phyloP scores from a whole-genome alignment of 257 asterid species.

The Salvia miltiorrhiza region DNA sequence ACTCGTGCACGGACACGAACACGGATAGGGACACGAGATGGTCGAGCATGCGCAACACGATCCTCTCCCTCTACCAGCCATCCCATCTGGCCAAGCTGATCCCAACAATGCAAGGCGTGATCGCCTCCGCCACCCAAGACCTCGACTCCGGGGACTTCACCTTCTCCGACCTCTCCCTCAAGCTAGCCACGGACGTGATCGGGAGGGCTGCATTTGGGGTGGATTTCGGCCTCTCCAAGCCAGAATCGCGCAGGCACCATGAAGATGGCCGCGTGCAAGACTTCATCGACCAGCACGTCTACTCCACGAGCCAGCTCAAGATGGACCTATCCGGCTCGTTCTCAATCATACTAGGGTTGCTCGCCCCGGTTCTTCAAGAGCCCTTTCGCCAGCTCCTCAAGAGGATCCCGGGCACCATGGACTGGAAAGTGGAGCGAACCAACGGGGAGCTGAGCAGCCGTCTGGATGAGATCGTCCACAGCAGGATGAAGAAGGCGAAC shows the following conservation, averaged over 20 bases:
- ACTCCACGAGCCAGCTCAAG: slow-evolving; percentile 88
- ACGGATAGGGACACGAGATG: slow-evolving; percentile 78
- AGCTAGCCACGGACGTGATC: slow-evolving; percentile 80
- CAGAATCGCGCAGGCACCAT: slow-evolving; percentile 20
- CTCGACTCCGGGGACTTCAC: slow-evolving; percentile 56
- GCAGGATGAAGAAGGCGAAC: slow-evolving; percentile 39
- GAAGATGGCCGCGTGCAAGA: slow-evolving; percentile 47
- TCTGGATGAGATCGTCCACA: slow-evolving; percentile 60
- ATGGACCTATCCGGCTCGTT: slow-evolving; percentile 94
- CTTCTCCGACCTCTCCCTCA: slow-evolving; percentile 82
- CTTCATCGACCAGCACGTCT: slow-evolving; percentile 81
- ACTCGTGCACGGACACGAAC: neutral
- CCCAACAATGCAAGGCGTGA: slow-evolving; percentile 80
- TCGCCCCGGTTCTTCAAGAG: slow-evolving; percentile 74
- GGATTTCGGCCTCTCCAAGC: slow-evolving; percentile 79
- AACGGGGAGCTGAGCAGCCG: slow-evolving; percentile 53
- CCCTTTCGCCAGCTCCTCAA: slow-evolving; percentile 83
- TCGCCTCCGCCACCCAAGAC: slow-evolving; percentile 52
- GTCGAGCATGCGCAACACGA: slow-evolving; percentile 91
- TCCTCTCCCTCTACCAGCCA: slow-evolving; percentile 85
- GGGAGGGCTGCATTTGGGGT: slow-evolving; percentile 95
- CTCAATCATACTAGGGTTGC: slow-evolving; percentile 74
- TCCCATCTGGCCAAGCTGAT: slow-evolving; percentile 80
- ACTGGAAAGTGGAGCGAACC: slow-evolving; percentile 66
- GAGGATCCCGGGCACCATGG: slow-evolving; percentile 86